Evolutionary conservation across 495 filamentous ascomycete genomes (phyloP).

Genomic region (Daldinia childiae): DNA sequence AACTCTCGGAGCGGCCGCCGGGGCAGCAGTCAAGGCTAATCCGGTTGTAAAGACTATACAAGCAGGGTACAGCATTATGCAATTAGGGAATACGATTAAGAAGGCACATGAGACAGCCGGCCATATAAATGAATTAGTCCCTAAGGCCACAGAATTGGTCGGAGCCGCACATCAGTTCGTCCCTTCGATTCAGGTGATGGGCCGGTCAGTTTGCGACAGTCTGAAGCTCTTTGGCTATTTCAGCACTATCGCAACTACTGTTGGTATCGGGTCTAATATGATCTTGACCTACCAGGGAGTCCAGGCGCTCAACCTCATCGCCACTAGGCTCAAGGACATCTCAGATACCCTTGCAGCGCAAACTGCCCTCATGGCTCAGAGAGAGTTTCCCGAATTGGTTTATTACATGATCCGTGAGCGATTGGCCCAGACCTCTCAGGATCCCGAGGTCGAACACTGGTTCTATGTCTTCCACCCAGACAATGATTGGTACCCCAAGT

Average conservation of each 20-base stretch:
- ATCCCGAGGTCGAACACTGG: constrained; percentile 3
- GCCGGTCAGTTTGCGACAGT: background rate
- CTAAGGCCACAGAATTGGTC: background rate
- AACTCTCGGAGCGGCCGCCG: background rate
- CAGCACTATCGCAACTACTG: background rate
- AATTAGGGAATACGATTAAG: background rate
- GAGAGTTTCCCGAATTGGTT: constrained; percentile 4
- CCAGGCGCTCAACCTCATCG: constrained; percentile 8
- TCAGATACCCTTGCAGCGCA: constrained; percentile 1
- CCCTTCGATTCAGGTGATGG: constrained; percentile 10
- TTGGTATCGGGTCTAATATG: constrained; percentile 4
- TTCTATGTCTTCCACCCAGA: constrained; percentile 10
- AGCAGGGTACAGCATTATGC: background rate
- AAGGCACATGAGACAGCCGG: background rate
- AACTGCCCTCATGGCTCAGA: constrained; percentile 6
- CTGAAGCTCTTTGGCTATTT: constrained; percentile 2
- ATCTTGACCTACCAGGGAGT: constrained; percentile 3
- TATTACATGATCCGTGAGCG: constrained; percentile 10
- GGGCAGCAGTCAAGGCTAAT: background rate
- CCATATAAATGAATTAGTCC: background rate
- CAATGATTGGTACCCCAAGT: constrained; percentile 9
- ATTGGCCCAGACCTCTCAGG: background rate
- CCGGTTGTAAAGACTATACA: constrained; percentile 5
- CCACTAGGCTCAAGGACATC: constrained; percentile 5
- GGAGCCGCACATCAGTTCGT: background rate